Evolutionary conservation across 148 eudicot species (phyloP).

Genomic region (Vaccinium myrtillus): DNA sequence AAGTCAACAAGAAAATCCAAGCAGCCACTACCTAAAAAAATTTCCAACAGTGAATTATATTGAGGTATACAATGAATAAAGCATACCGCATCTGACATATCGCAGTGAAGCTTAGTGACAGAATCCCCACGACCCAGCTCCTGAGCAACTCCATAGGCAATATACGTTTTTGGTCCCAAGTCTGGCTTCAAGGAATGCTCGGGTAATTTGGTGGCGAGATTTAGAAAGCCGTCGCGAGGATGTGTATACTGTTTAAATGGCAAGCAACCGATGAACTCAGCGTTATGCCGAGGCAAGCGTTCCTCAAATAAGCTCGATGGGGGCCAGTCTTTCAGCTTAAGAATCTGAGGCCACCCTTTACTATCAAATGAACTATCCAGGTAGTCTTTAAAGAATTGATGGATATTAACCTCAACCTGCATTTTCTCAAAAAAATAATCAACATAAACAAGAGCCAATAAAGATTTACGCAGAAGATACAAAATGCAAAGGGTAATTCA

Average conservation of each 20-base stretch:
- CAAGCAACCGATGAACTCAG: slow-evolving; percentile 57
- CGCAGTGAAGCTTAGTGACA: slow-evolving; percentile 72
- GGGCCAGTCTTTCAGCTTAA: slow-evolving; percentile 79
- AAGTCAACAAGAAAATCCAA: not conserved
- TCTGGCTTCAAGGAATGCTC: slow-evolving; percentile 47
- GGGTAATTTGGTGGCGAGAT: slow-evolving; percentile 59
- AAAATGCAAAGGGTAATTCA: not conserved
- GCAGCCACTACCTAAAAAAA: not conserved
- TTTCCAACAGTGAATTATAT: not conserved
- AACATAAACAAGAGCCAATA: not conserved
- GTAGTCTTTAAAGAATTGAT: slow-evolving; percentile 58
- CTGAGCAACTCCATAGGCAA: slow-evolving; percentile 64
- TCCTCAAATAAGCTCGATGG: slow-evolving; percentile 53
- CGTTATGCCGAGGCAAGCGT: slow-evolving; percentile 62
- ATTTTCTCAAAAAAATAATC: slow-evolving; percentile 6
- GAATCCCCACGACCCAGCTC: slow-evolving; percentile 81
- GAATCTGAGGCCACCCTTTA: slow-evolving; percentile 46
- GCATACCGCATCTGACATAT: slow-evolving; percentile 67
- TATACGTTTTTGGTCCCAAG: slow-evolving; percentile 73
- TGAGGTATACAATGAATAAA: not conserved
- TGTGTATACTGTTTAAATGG: slow-evolving; percentile 78
- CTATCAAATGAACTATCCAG: slow-evolving; percentile 33
- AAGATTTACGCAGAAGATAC: not conserved
- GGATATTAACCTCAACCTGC: slow-evolving; percentile 46
- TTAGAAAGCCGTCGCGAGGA: slow-evolving; percentile 47